A percentile compares a stretch with the other conserved stretches of the same genome.
Conservation (phyloP, 306 rosid genomes). For the Quercus variabilis region DNA sequence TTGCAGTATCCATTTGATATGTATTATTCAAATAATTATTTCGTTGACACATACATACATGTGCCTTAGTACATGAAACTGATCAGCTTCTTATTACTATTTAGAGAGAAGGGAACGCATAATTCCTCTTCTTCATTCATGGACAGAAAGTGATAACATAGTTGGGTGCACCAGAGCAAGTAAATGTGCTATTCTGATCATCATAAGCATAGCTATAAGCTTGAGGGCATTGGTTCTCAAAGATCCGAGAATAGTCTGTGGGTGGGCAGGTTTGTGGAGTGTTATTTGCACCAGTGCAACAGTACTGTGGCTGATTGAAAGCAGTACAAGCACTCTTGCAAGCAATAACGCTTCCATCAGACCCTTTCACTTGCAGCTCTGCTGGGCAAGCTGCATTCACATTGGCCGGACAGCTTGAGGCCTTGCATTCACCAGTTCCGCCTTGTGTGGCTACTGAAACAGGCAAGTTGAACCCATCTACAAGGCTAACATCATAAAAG, state of each 20-base stretch:
- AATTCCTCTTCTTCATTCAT: background rate
- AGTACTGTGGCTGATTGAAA: constrained; percentile 27
- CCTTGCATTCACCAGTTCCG: constrained; percentile 14
- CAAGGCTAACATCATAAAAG: constrained; percentile 38
- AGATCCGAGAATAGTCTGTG: constrained; percentile 28
- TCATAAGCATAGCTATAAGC: constrained; percentile 54
- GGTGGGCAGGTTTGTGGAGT: constrained; percentile 31
- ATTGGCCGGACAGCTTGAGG: constrained; percentile 21
- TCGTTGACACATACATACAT: too few species aligned
- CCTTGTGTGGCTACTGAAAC: constrained; percentile 21
- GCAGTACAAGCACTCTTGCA: constrained; percentile 49
- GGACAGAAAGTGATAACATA: constrained; percentile 41
- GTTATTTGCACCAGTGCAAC: constrained; percentile 23
- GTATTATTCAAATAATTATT: too few species aligned
- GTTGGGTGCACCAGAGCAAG: constrained; percentile 34
- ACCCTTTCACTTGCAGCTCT: constrained; percentile 16
- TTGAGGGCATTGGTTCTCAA: constrained; percentile 37
- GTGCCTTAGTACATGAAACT: background rate
- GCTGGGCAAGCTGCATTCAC: constrained; percentile 28
- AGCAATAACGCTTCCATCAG: constrained; percentile 28
- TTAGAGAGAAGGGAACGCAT: background rate
- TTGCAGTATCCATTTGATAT: too few species aligned
- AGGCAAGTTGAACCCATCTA: constrained; percentile 45
- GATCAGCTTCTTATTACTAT: background rate
- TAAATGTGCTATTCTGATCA: constrained; percentile 25